A percentile compares a stretch with the other conserved stretches of the same genome.
These are phyloP conservation scores for Blastobotrys aristatus DNA, from an alignment of 1,139 yeast genomes.

Conservation along the genomic window DNA sequence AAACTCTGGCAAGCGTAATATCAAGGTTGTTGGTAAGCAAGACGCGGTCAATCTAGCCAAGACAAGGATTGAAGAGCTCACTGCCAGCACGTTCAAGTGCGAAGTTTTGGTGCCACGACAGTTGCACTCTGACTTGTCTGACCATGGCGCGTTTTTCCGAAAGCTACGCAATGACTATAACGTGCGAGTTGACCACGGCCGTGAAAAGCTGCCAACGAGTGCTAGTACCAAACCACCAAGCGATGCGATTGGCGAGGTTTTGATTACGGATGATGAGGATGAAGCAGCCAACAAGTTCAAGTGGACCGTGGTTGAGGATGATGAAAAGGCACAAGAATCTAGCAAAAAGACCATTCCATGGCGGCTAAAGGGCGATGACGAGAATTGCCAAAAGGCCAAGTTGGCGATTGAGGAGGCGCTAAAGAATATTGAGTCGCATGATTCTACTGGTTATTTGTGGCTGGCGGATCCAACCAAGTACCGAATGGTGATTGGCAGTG, in stretches of 20 bases:
- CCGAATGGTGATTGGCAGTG: constrained; percentile 69
- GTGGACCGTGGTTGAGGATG: constrained; percentile 29
- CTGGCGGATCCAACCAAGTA: constrained; percentile 43
- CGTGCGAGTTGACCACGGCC: constrained; percentile 65
- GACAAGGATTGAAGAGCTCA: constrained; percentile 28
- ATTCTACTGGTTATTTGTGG: constrained; percentile 47
- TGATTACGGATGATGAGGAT: constrained; percentile 20
- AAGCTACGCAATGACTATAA: constrained; percentile 49
- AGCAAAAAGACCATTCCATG: constrained; percentile 37
- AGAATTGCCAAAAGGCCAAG: constrained; percentile 35
- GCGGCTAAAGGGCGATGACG: constrained; percentile 36
- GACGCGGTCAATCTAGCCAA: constrained; percentile 35
- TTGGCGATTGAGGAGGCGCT: constrained; percentile 33
- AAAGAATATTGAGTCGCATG: constrained; percentile 34
- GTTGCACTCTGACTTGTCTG: constrained; percentile 58
- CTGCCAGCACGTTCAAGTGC: constrained; percentile 40
- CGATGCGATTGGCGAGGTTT: constrained; percentile 42
- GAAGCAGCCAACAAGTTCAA: constrained; percentile 23
- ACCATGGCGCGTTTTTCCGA: constrained; percentile 62
- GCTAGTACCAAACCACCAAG: constrained; percentile 28
- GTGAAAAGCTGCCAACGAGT: constrained; percentile 20
- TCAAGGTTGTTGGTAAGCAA: constrained; percentile 33
- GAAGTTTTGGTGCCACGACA: constrained; percentile 53
- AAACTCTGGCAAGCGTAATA: constrained; percentile 37
- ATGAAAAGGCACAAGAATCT: constrained; percentile 33